Base-by-base conservation (phyloP, 345 rosid genomes). In the Eucalyptus caleyi region DNA sequence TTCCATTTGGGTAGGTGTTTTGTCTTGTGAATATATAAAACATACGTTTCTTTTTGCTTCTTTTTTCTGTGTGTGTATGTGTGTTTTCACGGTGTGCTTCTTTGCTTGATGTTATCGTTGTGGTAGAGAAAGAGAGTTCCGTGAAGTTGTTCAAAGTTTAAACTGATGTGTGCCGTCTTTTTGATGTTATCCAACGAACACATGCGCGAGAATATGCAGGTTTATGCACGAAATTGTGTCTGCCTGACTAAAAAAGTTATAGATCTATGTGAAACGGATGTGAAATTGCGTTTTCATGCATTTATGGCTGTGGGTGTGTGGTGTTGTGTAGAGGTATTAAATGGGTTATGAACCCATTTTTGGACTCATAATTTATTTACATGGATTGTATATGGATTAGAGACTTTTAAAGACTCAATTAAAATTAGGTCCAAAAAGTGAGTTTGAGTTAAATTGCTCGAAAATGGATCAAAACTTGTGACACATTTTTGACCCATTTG, bases 351-450 rank as follows among this genome's bases (percentile, higher is more conserved):
- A 53, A 53, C 24, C 24, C 56, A 3, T 53, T 53, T 53, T 53
- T 53, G 9, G 0, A 53, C 56, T 53, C 56, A 53, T 53, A 53
- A 7, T 53, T 53, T 53, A 53, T 53, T 19, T 53, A 53, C 24
- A 18, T 53, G 56, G 24, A 0, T 53, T 18, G 9, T 53, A 7
- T 53, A 53, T 53, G 56, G 2, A 4, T 19, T 53, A 53, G 56
- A 53, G 56, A 53, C 24, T 53, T 18, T 51, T 18, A 51, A 51
- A 51, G 23, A 51, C 10, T 53, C 56, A 53, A 19, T 53, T 53
- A 19, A 18, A 19, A 53, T 0, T 53, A 0, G 56, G 4, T 53
- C 1, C 0, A 53, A 53, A 53, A 53, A 53, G 24, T 53, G 24
- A 53, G 24, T 53, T 51, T 51, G 9, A 51, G 7, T 53, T 53